Conservation (phyloP, 2,329 filamentous ascomycete genomes). For the Mollisia scopiformis region DNA sequence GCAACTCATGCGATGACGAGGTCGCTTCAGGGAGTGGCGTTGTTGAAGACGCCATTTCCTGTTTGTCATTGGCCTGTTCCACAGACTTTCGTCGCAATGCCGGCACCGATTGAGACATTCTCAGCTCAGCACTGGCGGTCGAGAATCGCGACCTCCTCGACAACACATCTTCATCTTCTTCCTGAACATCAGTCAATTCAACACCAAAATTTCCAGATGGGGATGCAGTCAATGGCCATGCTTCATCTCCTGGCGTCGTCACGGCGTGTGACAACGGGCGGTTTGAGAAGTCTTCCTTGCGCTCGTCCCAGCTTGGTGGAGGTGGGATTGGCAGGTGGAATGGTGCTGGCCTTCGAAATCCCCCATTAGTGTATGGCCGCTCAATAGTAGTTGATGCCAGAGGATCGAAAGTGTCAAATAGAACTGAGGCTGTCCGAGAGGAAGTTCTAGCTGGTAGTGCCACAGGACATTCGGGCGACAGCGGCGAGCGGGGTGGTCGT, state of each 20-base stretch:
- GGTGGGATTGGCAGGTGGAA: slow-evolving; percentile 35
- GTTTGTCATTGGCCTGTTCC: slow-evolving; percentile 41
- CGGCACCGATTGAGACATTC: slow-evolving; percentile 35
- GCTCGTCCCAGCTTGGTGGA: slow-evolving; percentile 31
- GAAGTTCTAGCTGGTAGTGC: slow-evolving; percentile 57
- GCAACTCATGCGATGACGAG: slow-evolving; percentile 8
- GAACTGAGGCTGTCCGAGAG: slow-evolving; percentile 51
- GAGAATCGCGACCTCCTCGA: slow-evolving; percentile 32
- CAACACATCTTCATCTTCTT: slow-evolving; percentile 59
- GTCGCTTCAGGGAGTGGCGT: slow-evolving; percentile 14
- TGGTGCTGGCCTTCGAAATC: slow-evolving; percentile 49
- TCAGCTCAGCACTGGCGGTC: slow-evolving; percentile 29
- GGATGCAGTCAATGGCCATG: slow-evolving; percentile 46
- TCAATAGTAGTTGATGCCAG: slow-evolving; percentile 41
- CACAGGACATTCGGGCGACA: slow-evolving; percentile 43
- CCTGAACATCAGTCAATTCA: slow-evolving; percentile 60
- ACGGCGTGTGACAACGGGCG: slow-evolving; percentile 41
- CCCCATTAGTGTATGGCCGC: slow-evolving; percentile 48
- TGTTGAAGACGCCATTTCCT: slow-evolving; percentile 16
- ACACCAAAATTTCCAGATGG: slow-evolving; percentile 27
- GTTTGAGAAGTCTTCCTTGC: slow-evolving; percentile 31
- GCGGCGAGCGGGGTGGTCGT: slow-evolving; percentile 52
- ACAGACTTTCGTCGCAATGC: slow-evolving; percentile 42
- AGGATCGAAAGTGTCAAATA: slow-evolving; percentile 47
- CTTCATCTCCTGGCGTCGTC: slow-evolving; percentile 46